Evolutionary conservation across 768 basidiomycete species (phyloP), one percentile per base, ranked within the genome.

Genomic region (Zangia roseola): DNA sequence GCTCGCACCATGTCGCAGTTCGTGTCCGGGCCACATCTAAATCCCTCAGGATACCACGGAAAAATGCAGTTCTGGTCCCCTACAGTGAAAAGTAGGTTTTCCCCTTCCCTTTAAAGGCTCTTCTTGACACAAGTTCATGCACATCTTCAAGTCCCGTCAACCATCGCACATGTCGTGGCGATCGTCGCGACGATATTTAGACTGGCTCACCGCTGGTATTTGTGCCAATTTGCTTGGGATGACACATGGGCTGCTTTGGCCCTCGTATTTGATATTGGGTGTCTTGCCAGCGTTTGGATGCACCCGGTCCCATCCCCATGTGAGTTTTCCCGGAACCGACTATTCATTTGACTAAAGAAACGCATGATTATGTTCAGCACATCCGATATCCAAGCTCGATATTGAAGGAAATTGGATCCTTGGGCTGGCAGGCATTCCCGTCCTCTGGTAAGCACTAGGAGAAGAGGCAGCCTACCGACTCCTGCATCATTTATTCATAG

Each of bases 161-260:
- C 61, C 10, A 6, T 47, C 34, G 40, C 21, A 6, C 57, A 65
- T 38, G 26, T 12, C 13, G 13, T 61, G 4, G 59, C 53, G 20
- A 65, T 67, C 13, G 25, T 53, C 14, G n/a, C 39, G 13, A 65
- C 63, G 6, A 23, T 35, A 4, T 47, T 55, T 21, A 54, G 63
- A 36, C 48, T 65, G 7, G 19, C 48, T 14, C 54, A 67, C 36
- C 65, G 65, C 35, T 60, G 50, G 44, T 35, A 28, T 34, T 42
- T 55, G 23, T 45, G 48, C 14, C 55, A 23, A 21, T 57, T 62
- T 47, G 55, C 57, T 50, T 67, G 63, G 63, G 63, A 65, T 20
- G 63, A 65, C 28, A 35, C 50, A 26, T 67, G 63, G 63, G 63
- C 63, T 6, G 41, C 47, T 2, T 8, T 55, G 28, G 63, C 63